A percentile compares a stretch with the other conserved stretches of the same genome.
phyloP scores from a whole-genome alignment of 225 moss, liverwort and hornwort genomes.

The Neckera pumila region DNA sequence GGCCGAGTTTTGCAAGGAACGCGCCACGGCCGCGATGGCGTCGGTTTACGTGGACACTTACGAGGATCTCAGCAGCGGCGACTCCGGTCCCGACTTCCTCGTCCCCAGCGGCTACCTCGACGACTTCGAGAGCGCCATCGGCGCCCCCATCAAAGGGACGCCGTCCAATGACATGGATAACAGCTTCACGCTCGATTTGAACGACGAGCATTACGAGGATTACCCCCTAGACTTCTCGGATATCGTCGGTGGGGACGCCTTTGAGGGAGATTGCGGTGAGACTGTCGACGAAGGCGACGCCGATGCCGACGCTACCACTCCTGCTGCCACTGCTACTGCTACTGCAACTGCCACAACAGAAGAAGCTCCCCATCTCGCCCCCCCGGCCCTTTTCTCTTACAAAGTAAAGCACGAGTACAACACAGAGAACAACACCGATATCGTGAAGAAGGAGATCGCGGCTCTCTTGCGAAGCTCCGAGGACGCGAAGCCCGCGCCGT shows the following conservation, averaged over 20 bases:
- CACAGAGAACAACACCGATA: background rate
- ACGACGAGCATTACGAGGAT: constrained; percentile 30
- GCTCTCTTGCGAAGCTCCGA: constrained; percentile 26
- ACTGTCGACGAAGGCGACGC: background rate
- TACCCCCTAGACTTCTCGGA: constrained; percentile 45
- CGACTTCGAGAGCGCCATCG: constrained; percentile 35
- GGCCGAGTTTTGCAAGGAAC: constrained; percentile 42
- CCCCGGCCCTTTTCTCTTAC: background rate
- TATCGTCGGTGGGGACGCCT: constrained; percentile 33
- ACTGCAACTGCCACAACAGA: background rate
- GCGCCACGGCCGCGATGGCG: constrained; percentile 17
- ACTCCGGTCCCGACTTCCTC: constrained; percentile 37
- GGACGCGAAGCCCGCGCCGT: constrained; percentile 40
- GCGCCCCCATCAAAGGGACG: background rate
- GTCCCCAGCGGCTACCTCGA: constrained; percentile 45
- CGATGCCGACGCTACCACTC: background rate
- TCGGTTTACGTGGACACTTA: constrained; percentile 15
- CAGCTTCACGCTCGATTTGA: background rate
- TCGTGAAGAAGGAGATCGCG: constrained; percentile 29
- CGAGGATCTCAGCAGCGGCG: constrained; percentile 30
- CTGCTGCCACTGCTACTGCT: background rate
- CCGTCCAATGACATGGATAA: background rate
- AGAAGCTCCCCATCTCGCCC: background rate
- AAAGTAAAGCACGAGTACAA: constrained; percentile 45
- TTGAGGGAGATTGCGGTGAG: constrained; percentile 36